Evolutionary conservation across 352 stramenopile species (phyloP).

Genomic region (Saprolegnia parasitica): DNA sequence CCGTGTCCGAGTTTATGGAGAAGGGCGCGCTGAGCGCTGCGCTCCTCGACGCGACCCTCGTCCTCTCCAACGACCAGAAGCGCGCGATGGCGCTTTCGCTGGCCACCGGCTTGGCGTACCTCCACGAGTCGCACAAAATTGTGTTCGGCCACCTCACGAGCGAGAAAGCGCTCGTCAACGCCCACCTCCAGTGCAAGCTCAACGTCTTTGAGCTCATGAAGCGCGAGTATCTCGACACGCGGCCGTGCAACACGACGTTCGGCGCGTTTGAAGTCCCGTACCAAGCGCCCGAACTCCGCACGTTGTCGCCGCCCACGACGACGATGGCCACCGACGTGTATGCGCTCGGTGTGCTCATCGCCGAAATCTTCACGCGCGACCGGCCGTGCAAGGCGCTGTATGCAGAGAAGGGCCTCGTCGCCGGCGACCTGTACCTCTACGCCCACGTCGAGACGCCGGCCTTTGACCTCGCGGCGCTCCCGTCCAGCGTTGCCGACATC

Average conservation of each 20-base stretch:
- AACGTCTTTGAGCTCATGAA: conserved; percentile 22
- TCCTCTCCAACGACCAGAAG: background rate
- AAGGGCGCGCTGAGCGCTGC: conserved; percentile 15
- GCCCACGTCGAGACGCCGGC: background rate
- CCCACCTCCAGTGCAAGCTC: conserved; percentile 7
- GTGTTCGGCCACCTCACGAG: background rate
- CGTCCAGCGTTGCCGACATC: background rate
- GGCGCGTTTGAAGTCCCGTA: conserved; percentile 3
- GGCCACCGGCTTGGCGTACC: conserved; percentile 14
- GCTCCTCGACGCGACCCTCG: conserved; percentile 3
- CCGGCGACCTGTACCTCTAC: conserved; percentile 1
- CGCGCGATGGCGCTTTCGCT: background rate
- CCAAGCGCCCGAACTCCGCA: conserved; percentile 2
- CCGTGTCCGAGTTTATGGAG: conserved; percentile 26
- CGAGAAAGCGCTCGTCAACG: conserved; percentile 22
- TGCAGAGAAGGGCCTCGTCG: conserved; percentile 2
- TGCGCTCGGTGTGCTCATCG: conserved; percentile 5
- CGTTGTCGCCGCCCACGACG: background rate
- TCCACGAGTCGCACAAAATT: background rate
- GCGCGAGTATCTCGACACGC: background rate
- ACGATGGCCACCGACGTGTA: conserved; percentile 13
- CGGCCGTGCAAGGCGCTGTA: background rate
- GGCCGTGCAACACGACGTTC: background rate
- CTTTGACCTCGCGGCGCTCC: background rate
- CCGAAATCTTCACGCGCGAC: background rate